phyloP scores from a whole-genome alignment of 106 monocot genomes.

The Acanthochlamys bracteata region DNA sequence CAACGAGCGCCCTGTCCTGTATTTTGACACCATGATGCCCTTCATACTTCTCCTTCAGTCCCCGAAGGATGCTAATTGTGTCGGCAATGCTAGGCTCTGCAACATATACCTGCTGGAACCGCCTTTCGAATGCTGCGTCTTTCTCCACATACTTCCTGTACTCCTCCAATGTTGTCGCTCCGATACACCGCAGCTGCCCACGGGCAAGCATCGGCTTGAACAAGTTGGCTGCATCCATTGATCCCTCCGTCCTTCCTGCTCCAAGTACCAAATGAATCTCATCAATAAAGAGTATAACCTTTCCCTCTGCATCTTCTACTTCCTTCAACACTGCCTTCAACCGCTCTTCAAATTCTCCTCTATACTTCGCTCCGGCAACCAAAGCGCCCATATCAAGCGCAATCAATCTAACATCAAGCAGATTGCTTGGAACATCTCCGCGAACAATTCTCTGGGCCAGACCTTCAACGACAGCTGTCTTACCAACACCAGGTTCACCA shows the following conservation, averaged over 20 bases:
- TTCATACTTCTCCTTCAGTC: constrained; percentile 63
- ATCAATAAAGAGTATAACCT: constrained; percentile 66
- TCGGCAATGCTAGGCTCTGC: constrained; percentile 50
- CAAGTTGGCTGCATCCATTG: constrained; percentile 60
- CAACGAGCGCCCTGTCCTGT: constrained; percentile 55
- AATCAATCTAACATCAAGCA: constrained; percentile 46
- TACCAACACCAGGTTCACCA: constrained; percentile 75
- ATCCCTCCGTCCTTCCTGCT: constrained; percentile 49
- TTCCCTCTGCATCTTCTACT: constrained; percentile 56
- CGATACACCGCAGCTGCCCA: constrained; percentile 56
- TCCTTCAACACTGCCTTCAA: constrained; percentile 63
- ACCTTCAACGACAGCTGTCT: constrained; percentile 68
- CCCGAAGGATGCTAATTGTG: constrained; percentile 50
- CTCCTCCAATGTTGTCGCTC: constrained; percentile 61
- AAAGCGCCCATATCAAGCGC: constrained; percentile 60
- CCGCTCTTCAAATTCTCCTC: constrained; percentile 62
- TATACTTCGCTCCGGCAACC: constrained; percentile 53
- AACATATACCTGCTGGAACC: constrained; percentile 58
- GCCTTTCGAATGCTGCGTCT: constrained; percentile 44
- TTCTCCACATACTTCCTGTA: constrained; percentile 67
- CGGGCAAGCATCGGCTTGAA: constrained; percentile 68
- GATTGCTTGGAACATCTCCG: constrained; percentile 56
- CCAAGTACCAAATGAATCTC: constrained; percentile 72
- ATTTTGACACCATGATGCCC: constrained; percentile 60
- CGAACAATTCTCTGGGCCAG: constrained; percentile 58